A percentile compares a stretch with the other conserved stretches of the same genome.
These are phyloP conservation scores for Haemoproteus tartakovskyi DNA, from an alignment of 169 alveolate genomes.

Conservation along the genomic window DNA sequence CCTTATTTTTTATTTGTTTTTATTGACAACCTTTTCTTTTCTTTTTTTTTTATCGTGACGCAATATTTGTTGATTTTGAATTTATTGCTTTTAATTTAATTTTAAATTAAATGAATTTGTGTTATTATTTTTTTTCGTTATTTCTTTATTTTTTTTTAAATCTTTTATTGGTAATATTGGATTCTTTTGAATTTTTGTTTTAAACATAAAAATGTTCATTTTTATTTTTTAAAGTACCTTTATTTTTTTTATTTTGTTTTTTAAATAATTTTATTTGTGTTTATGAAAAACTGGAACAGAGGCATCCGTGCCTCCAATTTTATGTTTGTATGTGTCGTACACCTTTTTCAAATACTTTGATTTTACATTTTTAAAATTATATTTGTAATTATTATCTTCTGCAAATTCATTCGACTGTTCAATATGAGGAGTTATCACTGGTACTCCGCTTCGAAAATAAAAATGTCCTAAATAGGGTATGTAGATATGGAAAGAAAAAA, in stretches of 20 bases:
- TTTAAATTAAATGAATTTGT: too few relatives aligned
- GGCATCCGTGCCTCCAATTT: slow-evolving; percentile 65
- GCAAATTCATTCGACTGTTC: slow-evolving; percentile 65
- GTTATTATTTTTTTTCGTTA: too few relatives aligned
- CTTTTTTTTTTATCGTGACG: too few relatives aligned
- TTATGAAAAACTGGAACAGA: slow-evolving; percentile 59
- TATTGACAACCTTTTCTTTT: too few relatives aligned
- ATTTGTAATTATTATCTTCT: slow-evolving; percentile 38
- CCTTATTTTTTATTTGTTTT: too few relatives aligned
- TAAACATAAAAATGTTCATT: too few relatives aligned
- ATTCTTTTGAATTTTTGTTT: too few relatives aligned
- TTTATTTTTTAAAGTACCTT: not conserved
- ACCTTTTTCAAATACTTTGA: slow-evolving; percentile 42
- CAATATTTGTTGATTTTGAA: too few relatives aligned
- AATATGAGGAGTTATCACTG: slow-evolving; percentile 61
- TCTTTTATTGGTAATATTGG: too few relatives aligned
- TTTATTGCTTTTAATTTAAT: too few relatives aligned
- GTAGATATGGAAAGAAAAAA: not conserved
- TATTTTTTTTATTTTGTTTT: not conserved
- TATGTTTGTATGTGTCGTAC: slow-evolving; percentile 62
- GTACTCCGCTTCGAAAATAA: slow-evolving; percentile 48
- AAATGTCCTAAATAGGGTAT: too few relatives aligned
- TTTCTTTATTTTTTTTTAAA: too few relatives aligned
- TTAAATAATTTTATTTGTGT: slow-evolving; percentile 49
- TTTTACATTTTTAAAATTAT: slow-evolving; percentile 53